Evolutionary conservation across 2,329 filamentous ascomycete species (phyloP).

Genomic region (Thelonectria olida): DNA sequence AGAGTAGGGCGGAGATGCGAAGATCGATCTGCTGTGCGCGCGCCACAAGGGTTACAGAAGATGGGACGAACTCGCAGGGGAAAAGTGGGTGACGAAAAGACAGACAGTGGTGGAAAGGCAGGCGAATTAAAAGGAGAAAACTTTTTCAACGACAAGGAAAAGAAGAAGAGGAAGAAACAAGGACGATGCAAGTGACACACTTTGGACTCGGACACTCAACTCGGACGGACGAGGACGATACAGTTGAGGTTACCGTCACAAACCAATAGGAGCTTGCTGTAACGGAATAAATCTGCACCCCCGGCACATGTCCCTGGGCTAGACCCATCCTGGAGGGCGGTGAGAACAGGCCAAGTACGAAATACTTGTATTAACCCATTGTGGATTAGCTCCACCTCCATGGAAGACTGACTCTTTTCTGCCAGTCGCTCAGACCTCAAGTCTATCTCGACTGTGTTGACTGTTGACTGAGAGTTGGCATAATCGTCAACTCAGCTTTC

Average conservation of each 20-base stretch:
- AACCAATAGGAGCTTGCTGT: constrained; percentile 18
- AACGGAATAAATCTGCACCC: constrained; percentile 16
- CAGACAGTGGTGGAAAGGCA: neutral
- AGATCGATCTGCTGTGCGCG: constrained; percentile 12
- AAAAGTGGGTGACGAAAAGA: constrained; percentile 1
- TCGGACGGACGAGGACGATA: neutral
- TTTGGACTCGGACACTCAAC: neutral
- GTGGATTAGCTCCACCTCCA: neutral
- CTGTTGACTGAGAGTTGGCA: neutral
- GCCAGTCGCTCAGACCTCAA: constrained; percentile 16
- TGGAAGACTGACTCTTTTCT: constrained; percentile 34
- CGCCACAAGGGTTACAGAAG: constrained; percentile 9
- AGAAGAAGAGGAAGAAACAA: constrained; percentile 17
- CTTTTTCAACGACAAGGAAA: neutral
- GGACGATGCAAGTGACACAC: neutral
- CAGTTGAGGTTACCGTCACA: neutral
- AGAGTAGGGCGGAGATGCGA: constrained; percentile 3
- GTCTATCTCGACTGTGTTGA: neutral
- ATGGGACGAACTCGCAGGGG: constrained; percentile 11
- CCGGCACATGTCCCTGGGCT: constrained; percentile 3
- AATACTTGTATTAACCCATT: neutral
- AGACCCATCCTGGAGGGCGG: constrained; percentile 15
- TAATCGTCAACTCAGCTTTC: constrained; percentile 9
- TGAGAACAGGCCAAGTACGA: neutral
- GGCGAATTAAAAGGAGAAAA: neutral